These are phyloP conservation scores for Fagopyrum esculentum DNA, from an alignment of 148 eudicot genomes.

Conservation along the genomic window DNA sequence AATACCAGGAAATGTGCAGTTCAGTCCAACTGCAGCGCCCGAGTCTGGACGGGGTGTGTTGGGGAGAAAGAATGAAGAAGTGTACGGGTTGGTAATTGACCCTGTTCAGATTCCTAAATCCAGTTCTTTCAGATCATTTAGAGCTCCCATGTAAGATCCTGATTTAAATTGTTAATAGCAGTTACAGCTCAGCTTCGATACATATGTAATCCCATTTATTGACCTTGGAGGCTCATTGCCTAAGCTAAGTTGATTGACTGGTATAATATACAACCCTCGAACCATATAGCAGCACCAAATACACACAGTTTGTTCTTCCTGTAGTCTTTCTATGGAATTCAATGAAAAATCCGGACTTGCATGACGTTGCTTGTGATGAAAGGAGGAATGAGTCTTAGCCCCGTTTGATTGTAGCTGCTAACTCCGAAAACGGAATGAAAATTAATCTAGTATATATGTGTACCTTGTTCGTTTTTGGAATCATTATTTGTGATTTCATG, in stretches of 20 bases:
- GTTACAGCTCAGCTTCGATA: neutral
- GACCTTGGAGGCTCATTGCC: neutral
- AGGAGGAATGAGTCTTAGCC: no score
- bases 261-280: neutral
- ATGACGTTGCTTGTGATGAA: no score
- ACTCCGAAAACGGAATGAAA: no score
- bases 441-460: no score
- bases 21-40: conserved; percentile 12
- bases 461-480: no score
- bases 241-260: neutral
- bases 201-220: neutral
- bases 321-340: neutral
- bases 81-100: conserved; percentile 52
- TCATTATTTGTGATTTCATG: no score
- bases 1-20: conserved; percentile 45
- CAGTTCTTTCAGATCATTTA: neutral
- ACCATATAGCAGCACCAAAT: neutral
- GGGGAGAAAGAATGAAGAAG: conserved; percentile 23
- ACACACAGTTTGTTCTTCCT: neutral
- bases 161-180: neutral
- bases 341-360: no score
- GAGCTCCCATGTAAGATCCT: neutral
- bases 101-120: conserved; percentile 38
- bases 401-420: no score
- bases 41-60: conserved; percentile 17